phyloP scores from a whole-genome alignment of 345 rosid genomes.

The Salix arbutifolia region DNA sequence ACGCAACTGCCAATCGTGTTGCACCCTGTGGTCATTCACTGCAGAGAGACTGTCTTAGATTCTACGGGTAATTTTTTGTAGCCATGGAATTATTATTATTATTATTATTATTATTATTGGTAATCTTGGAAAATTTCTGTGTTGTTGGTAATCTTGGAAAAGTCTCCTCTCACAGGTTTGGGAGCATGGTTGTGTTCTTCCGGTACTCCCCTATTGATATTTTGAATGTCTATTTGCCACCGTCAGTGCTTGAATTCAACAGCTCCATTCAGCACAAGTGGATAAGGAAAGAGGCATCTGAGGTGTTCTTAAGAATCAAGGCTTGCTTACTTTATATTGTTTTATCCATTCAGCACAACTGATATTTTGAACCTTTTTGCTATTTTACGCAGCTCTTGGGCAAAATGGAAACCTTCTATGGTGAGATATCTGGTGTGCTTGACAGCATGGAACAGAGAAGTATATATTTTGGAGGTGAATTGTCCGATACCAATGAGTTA shows the following conservation, averaged over 20 bases:
- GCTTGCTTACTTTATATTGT: neutral
- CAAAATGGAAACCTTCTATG: conserved; percentile 56
- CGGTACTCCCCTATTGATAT: conserved; percentile 91
- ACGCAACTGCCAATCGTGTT: conserved; percentile 95
- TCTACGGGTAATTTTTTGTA: conserved; percentile 65
- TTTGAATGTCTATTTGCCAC: conserved; percentile 73
- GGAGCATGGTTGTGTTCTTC: conserved; percentile 96
- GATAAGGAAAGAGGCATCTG: conserved; percentile 73
- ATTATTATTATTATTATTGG: neutral
- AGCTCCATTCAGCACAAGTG: conserved; percentile 61
- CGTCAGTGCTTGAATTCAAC: conserved; percentile 65
- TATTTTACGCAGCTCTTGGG: conserved; percentile 48
- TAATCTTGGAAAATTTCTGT: neutral
- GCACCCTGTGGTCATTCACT: conserved; percentile 98
- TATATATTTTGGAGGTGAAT: conserved; percentile 41
- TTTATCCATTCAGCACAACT: neutral
- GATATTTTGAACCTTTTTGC: neutral
- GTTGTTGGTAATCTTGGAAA: conserved; percentile 15
- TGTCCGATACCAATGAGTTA: conserved; percentile 39
- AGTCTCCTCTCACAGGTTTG: conserved; percentile 52
- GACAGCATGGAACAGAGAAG: conserved; percentile 56
- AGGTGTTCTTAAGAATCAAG: conserved; percentile 36
- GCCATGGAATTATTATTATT: neutral
- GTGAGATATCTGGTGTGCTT: conserved; percentile 58
- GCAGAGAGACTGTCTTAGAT: conserved; percentile 96